Base-by-base conservation (phyloP, 306 rosid genomes). In the Vicia villosa region DNA sequence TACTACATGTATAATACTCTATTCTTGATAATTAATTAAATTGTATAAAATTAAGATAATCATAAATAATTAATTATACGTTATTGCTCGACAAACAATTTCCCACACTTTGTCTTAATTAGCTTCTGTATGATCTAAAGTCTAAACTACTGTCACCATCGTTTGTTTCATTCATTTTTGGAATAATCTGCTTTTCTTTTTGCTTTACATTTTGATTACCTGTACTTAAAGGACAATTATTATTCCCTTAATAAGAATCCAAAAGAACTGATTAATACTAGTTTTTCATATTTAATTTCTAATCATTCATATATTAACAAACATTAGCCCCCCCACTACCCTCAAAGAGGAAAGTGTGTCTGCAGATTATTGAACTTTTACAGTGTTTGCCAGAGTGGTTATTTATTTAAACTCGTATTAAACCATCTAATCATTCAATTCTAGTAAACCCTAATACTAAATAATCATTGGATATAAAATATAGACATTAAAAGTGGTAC, bases 81-180 rank as follows among this genome's bases (percentile, higher is more conserved):
- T 73, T 80, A 74, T 76, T 80, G 81, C 80, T 84, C 74, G 86
- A 89, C 92, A 87, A 80, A 73, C 78, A 78, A 86, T 60, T 65
- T 26, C 36, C 26, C 24, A 8, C 10, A 7, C 52, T 15, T 37
- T 73, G 40, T 63, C 63, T 83, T 57, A 41, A 17, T 69, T 42
- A 43, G 22, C 64, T 72, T 83, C 74, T 28, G 12, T 54, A 50
- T 72, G 21, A 41, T n/a, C n/a, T n/a, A n/a, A n/a, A n/a, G n/a
- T 59, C 66, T 43, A 42, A 68, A 66, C 55, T 26, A 16, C 55
- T 52, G 67, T 81, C 86, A 57, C 71, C 43, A 51, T 73, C 75
- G 66, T 74, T 81, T 78, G 88, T 84, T 81, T 66, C 80, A 58
- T 69, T 82, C 84, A 47, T 21, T 75, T 79, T 73, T 69, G 76